phyloP scores from a whole-genome alignment of 768 basidiomycete species.

The Vararia minispora region DNA sequence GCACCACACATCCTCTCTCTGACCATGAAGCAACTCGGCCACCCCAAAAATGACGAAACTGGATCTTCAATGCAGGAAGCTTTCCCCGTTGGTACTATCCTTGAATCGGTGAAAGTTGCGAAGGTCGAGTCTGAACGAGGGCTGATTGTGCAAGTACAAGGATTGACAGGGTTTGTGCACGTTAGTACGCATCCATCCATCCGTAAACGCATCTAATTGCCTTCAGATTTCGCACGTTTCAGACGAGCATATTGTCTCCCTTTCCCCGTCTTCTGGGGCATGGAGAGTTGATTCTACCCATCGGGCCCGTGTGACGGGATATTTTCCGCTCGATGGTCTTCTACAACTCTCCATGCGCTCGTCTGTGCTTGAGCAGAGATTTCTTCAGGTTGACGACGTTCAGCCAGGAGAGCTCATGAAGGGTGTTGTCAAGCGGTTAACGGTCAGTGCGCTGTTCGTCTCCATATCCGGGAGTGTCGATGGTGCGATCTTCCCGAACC shows the following conservation, averaged over 20 bases:
- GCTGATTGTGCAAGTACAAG: slow-evolving; percentile 54
- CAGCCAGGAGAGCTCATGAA: slow-evolving; percentile 80
- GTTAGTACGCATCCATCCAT: slow-evolving; percentile 33
- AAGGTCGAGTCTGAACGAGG: slow-evolving; percentile 78
- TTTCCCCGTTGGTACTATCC: slow-evolving; percentile 61
- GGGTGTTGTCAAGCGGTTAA: slow-evolving; percentile 79
- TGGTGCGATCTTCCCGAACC: slow-evolving; percentile 88
- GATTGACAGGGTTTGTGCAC: slow-evolving; percentile 74
- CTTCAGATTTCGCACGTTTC: slow-evolving; percentile 85
- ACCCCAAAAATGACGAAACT: slow-evolving; percentile 14
- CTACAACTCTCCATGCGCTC: slow-evolving; percentile 80
- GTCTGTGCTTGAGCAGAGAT: slow-evolving; percentile 76
- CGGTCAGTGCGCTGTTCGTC: slow-evolving; percentile 73
- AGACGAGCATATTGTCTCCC: slow-evolving; percentile 79
- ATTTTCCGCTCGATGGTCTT: slow-evolving; percentile 77
- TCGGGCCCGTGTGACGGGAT: slow-evolving; percentile 78
- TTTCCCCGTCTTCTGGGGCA: slow-evolving; percentile 57
- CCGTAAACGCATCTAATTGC: background rate
- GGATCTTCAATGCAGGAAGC: slow-evolving; percentile 33
- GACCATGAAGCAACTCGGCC: slow-evolving; percentile 25
- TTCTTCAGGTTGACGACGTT: slow-evolving; percentile 73
- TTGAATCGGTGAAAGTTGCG: slow-evolving; percentile 65
- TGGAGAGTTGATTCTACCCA: slow-evolving; percentile 78
- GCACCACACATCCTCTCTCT: slow-evolving; percentile 61
- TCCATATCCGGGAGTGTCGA: slow-evolving; percentile 81